phyloP scores from a whole-genome alignment of 257 asterid genomes.

The Primulina tabacum region DNA sequence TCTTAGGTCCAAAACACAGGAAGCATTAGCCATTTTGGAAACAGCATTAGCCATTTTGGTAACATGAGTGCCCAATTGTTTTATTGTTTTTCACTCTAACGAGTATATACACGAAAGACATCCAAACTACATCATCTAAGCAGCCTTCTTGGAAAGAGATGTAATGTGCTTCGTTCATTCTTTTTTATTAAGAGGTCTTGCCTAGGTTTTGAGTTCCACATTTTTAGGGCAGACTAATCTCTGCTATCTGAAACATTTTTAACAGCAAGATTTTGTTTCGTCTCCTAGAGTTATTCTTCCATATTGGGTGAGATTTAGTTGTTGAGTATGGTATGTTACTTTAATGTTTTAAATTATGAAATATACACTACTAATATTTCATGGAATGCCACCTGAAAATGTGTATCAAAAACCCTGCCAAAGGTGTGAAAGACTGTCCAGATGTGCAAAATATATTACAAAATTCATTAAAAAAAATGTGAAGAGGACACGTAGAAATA shows the following conservation, averaged over 20 bases:
- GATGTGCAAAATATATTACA: too few species aligned
- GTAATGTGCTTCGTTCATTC: conserved; percentile 29
- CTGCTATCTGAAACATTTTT: neutral
- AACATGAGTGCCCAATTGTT: conserved; percentile 98
- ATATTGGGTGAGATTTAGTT: too few species aligned
- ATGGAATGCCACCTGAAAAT: too few species aligned
- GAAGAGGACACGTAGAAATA: too few species aligned
- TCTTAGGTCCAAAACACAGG: conserved; percentile 75
- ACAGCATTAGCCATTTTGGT: conserved; percentile 94
- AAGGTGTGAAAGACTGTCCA: too few species aligned
- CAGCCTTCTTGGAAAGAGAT: conserved; percentile 50
- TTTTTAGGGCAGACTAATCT: neutral
- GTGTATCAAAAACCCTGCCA: too few species aligned
- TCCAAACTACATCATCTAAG: conserved; percentile 47
- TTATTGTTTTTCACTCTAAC: too few species aligned
- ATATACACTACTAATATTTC: too few species aligned
- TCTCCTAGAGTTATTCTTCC: neutral
- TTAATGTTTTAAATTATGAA: neutral
- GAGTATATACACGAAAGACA: too few species aligned
- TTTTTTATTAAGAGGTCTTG: neutral
- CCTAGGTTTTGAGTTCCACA: neutral
- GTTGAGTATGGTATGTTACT: too few species aligned
- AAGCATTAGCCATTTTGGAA: conserved; percentile 95
- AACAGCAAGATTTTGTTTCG: neutral
- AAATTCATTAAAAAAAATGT: too few species aligned